Evolutionary conservation across 768 basidiomycete genomes (phyloP), one percentile per base, ranked within the genome.

Genomic region (Kwoniella newhampshirensis): DNA sequence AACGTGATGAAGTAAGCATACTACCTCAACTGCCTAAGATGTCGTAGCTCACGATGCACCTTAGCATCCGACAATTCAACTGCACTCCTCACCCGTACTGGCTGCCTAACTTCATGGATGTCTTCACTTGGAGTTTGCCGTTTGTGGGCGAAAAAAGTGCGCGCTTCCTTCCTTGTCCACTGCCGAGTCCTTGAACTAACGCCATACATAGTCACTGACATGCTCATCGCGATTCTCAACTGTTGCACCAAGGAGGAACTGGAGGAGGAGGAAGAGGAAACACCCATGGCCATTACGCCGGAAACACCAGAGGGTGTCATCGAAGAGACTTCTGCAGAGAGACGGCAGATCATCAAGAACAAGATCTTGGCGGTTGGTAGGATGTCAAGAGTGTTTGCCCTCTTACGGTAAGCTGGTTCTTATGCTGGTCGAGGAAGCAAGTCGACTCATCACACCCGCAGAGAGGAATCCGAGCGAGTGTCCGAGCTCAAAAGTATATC

Each of bases 21-120:
- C 7, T 5, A 7, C 23, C 21, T 5, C 43, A 15, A 25, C n/a
- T 40, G 26, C 41, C 17, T 15, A 21, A 17, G 1, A 18, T 17
- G 11, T 0, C 1, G 7, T 25, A 42, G 57, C 57, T 66, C 41
- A 68, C 48, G 17, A 40, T 9, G 32, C 1, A 1, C 4, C 21
- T 13, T 23, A 76, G 75, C 77, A 97, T 97, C 68, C 85, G 92
- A 42, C 94, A 98, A 74, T 98, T 96, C 80, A 96, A 97, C 78
- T 91, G 89, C 76, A 78, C 76, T 68, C 92, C 93, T 12, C 93
- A 96, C 68, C 89, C 89, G 7, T 98, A 97, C 75, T 98, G 94
- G 94, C 80, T 99, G 51, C 96, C 96, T 3, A 99, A 99, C 77
- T 99, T 99, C 71, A 97, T 98, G 93, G 94, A 98, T 68, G 93